phyloP scores from a whole-genome alignment of 2,329 filamentous ascomycete genomes.

The Hawksworthiomyces lignivorus region DNA sequence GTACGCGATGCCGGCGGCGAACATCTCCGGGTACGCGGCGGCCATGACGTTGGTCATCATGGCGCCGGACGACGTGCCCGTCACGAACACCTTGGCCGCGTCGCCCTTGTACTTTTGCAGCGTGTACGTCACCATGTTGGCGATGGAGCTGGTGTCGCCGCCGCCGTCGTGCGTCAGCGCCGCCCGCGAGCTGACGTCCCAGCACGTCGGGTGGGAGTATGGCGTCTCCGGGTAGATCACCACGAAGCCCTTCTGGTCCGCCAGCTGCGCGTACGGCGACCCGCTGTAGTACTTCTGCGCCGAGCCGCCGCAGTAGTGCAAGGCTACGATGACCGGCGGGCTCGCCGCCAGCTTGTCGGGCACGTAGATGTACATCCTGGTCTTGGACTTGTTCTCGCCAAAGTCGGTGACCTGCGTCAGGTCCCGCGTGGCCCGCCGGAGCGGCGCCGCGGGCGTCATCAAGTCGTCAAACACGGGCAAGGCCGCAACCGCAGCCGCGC shows the following conservation, averaged over 20 bases:
- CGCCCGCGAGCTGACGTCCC: conserved; percentile 46
- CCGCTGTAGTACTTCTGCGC: conserved; percentile 39
- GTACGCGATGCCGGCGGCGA: conserved; percentile 36
- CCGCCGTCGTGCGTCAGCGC: conserved; percentile 49
- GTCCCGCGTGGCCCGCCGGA: conserved; percentile 17
- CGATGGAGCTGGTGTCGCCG: conserved; percentile 48
- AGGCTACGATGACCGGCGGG: conserved; percentile 42
- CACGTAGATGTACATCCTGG: conserved; percentile 38
- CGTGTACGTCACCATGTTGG: conserved; percentile 51
- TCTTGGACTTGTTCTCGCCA: conserved; percentile 31
- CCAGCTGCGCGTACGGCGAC: conserved; percentile 38
- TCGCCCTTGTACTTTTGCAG: conserved; percentile 46
- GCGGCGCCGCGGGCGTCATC: conserved; percentile 13
- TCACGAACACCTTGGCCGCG: conserved; percentile 43
- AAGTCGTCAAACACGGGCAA: conserved; percentile 17
- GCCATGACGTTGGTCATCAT: conserved; percentile 46
- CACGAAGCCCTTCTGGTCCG: conserved; percentile 34
- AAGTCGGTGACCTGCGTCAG: conserved; percentile 22
- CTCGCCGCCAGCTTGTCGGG: conserved; percentile 27
- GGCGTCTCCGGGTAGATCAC: conserved; percentile 50
- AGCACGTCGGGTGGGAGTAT: conserved; percentile 45
- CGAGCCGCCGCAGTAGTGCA: conserved; percentile 47
- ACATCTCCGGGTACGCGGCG: conserved; percentile 39
- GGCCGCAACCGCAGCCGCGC: conserved; percentile 13
- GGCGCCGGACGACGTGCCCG: conserved; percentile 40